Base-by-base conservation (phyloP, 441 rosid genomes). In the Jatropha multifida region DNA sequence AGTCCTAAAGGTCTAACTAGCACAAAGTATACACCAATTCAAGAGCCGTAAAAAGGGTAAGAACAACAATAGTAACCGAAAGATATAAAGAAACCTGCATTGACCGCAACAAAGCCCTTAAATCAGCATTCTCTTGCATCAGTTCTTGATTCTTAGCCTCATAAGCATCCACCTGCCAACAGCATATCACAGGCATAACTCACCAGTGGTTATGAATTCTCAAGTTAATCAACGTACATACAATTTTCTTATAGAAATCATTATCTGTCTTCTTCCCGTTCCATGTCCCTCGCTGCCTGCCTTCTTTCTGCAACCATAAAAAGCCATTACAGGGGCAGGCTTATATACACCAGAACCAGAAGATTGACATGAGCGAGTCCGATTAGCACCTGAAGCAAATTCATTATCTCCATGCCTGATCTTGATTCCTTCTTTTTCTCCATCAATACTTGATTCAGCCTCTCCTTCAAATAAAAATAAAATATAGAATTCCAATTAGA, bases 381-480 rank as follows among this genome's bases (percentile, higher is more conserved):
- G 6, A 68, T 12, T 68, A 61, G 46, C 68, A 92, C 97, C 97
- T 92, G 96, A 78, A 94, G 90, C 86, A 95, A 81, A 87, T 94
- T 96, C 98, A 96, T 94, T 75, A 96, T 94, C 85, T 96, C 98
- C 97, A 96, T 94, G 80, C 99, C 99, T 20, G 99, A 96, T 84
- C 83, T 91, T 37, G 97, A 89, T 88, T 94, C 98, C 87, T 94
- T 94, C 91, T 92, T 96, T 81, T 96, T 96, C 86, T 96, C 99
- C 92, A 89, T 91, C 65, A 94, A 74, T 18, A 94, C 98, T 88
- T 94, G 99, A 76, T 94, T 96, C 76, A 92, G 88, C 86, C 86
- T 90, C 85, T 96, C 98, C 99, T 96, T 85, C 65, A 62, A 77
- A 77, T 80, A 20, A 64, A 10, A 2, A 1, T 32, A 32, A 32